Conservation (phyloP, 2,329 filamentous ascomycete species). For the Fusarium annulatum region DNA sequence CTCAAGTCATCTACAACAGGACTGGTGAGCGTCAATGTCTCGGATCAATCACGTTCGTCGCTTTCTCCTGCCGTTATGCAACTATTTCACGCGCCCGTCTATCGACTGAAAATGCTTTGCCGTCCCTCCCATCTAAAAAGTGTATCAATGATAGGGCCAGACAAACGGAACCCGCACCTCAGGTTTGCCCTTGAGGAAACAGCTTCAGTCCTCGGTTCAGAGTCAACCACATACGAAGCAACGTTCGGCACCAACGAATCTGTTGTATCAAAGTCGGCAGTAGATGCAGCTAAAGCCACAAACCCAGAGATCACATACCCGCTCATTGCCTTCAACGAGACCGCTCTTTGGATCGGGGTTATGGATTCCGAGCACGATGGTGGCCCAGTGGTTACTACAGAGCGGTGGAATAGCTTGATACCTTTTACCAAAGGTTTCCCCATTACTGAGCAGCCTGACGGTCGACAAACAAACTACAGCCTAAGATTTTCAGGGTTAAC, state of each 20-base stretch:
- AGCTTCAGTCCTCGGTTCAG: background rate
- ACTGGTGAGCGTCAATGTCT: slow-evolving; percentile 14
- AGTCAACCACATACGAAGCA: background rate
- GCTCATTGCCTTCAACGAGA: slow-evolving; percentile 4
- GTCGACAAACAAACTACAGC: background rate
- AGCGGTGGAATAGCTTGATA: background rate
- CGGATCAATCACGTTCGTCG: background rate
- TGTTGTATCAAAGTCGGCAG: background rate
- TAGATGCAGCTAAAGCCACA: background rate
- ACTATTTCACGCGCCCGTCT: slow-evolving; percentile 13
- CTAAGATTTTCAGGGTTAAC: slow-evolving; percentile 13
- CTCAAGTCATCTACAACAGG: background rate
- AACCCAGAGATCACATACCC: background rate
- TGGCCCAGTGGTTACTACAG: background rate
- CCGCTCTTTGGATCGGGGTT: slow-evolving; percentile 13
- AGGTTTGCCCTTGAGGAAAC: slow-evolving; percentile 3
- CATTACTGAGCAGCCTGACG: background rate
- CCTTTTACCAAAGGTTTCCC: background rate
- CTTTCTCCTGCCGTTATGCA: background rate
- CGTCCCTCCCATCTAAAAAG: background rate
- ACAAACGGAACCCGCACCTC: background rate
- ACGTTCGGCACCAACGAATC: background rate
- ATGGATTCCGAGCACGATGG: background rate
- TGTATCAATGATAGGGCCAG: background rate
- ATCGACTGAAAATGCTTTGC: slow-evolving; percentile 6